Evolutionary conservation across 2,329 filamentous ascomycete genomes (phyloP).

Genomic region (Metarhizium album): DNA sequence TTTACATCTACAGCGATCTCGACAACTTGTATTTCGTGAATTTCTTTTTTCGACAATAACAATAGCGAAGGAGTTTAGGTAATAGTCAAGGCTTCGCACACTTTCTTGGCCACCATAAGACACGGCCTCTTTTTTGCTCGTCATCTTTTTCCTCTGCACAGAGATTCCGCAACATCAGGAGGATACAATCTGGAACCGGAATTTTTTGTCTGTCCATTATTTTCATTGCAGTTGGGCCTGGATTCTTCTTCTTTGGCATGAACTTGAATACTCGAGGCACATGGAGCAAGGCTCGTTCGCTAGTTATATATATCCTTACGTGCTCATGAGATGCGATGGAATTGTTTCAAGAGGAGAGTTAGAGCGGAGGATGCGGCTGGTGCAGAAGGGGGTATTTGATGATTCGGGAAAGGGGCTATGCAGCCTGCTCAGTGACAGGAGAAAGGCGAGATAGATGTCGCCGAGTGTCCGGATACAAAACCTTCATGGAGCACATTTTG

Average conservation of each 20-base stretch:
- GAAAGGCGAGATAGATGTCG: neutral
- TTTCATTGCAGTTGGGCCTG: neutral
- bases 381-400: neutral
- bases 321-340: neutral
- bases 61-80: conserved; percentile 12
- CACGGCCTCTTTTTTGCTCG: neutral
- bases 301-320: neutral
- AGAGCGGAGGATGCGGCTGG: neutral
- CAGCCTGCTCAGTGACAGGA: neutral
- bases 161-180: neutral
- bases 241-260: neutral
- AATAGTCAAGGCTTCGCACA: neutral
- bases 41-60: conserved; percentile 5
- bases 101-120: neutral
- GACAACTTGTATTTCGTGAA: conserved; percentile 4
- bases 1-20: conserved; percentile 1
- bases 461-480: neutral
- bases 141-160: too few relatives aligned
- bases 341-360: neutral
- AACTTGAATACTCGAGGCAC: neutral
- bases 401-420: neutral
- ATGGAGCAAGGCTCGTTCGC: neutral
- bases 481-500: neutral
- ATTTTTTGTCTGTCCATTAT: neutral
- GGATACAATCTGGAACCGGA: neutral